Evolutionary conservation across 495 filamentous ascomycete species (phyloP), one percentile per base, ranked within the genome.

Genomic region (Corynascus novoguineensis): DNA sequence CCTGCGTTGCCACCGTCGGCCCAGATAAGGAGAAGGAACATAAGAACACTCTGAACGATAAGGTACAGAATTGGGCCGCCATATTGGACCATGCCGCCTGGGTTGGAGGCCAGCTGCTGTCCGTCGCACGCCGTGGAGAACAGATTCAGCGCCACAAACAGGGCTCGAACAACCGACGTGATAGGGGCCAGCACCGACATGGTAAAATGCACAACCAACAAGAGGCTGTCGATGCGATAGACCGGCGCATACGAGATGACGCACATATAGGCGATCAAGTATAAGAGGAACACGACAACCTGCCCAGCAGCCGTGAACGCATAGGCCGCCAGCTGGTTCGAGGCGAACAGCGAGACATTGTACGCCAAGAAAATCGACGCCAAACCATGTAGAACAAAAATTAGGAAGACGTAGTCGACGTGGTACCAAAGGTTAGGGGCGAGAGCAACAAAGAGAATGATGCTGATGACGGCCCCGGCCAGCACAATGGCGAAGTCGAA

Each of bases 1-100:
- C 75, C 73, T 15, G 75, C 74, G 31, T 78, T 81, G 21, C 84
- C 88, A 48, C 81, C 81, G 59, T 95, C 90, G 55, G 81, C 75
- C 79, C 85, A 89, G 24, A 95, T 67, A 1, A 93, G 77, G 25
- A 88, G 60, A 4, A 70, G 68, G 60, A 91, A 88, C 4, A 92
- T 76, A 25, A 86, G 31, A 22, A 87, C 63, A 0, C 79, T 79
- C 64, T 95, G 90, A 0, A 83, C 28, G 44, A 89, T 78, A 15
- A 93, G 77, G 60, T 92, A 91, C 4, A 87, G 66, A 49, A 95
- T 89, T 4, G 89, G 87, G 0, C 85, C 85, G 44, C 90, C 90
- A 64, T 88, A 96, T 41, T 87, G 76, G 2, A 76, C 77, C 46
- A 93, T 83, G 3, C 75, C 81, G 6, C 83, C 89, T 0, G 89